Percentiles rank a stretch among this genome's conserved stretches.
Evolutionary conservation across 75 land plant species (phyloP).

Genomic region (Sequoiadendron giganteum): DNA sequence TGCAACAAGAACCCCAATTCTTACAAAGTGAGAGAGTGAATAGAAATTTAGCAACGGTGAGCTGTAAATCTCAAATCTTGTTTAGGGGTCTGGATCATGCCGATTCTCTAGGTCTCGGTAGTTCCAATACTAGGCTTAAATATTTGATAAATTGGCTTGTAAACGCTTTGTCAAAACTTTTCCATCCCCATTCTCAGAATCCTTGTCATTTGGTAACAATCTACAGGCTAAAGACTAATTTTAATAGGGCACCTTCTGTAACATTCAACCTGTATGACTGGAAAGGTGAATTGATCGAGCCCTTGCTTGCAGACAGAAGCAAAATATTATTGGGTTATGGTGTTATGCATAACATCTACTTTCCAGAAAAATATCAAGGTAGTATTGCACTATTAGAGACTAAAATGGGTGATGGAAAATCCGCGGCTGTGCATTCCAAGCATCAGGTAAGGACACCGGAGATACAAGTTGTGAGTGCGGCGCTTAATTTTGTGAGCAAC

Average conservation of each 20-base stretch:
- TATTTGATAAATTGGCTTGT: conserved; percentile 76
- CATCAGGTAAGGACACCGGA: not conserved
- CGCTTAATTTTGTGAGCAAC: conserved; percentile 29
- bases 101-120: conserved; percentile 37
- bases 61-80: conserved; percentile 9
- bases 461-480: conserved; percentile 25
- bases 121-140: conserved; percentile 38
- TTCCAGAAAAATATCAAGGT: not conserved
- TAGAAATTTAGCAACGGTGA: not conserved
- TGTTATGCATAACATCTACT: conserved; percentile 14
- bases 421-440: not conserved
- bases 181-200: conserved; percentile 27
- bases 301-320: conserved; percentile 37
- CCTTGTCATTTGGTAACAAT: conserved; percentile 22
- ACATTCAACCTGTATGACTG: conserved; percentile 47
- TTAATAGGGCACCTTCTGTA: conserved; percentile 38
- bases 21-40: not conserved
- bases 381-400: not conserved
- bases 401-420: not conserved
- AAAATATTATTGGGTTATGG: conserved; percentile 38
- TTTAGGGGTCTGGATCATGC: conserved; percentile 45
- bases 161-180: conserved; percentile 53
- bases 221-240: conserved; percentile 37
- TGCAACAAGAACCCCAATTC: not conserved
- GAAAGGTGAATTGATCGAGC: conserved; percentile 32